Evolutionary conservation across 495 filamentous ascomycete species (phyloP), one percentile per base, ranked within the genome.

Genomic region (Coniosporium apollinis): DNA sequence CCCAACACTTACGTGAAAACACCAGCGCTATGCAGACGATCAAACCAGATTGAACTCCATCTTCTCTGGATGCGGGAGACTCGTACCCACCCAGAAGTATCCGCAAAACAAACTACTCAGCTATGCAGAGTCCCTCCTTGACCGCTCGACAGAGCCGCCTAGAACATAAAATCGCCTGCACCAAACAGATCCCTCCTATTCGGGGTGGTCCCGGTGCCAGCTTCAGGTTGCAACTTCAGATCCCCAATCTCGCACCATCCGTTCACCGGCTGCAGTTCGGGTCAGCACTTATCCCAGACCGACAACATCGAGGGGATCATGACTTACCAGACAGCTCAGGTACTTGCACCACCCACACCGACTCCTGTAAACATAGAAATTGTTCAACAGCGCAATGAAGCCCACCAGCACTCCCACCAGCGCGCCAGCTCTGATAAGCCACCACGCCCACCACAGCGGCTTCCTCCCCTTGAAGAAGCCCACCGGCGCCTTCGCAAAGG

Each of bases 371-470:
- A 68, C 73, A 57, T 94, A 96, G 53, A 97, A 97, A 57, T 94
- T 82, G 36, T 81, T 70, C 28, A 94, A 57, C 29, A 96, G 59
- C 25, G 92, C 52, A 45, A 94, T 82, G 47, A 94, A 89, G 3
- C 74, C 75, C 33, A 92, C 64, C 3, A 89, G 52, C 2, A 84
- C 75, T 10, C 71, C 70, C 5, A 91, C 69, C 36, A 96, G 57
- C n/a, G 78, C 78, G 5, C 67, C 83, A 6, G 71, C 79, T 7
- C 89, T 66, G 10, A 94, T 68, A 16, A 94, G 56, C 89, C 89
- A 97, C 86, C 91, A 97, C 7, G 60, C 78, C 89, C 89, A 97
- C 89, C 89, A 97, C 1, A 91, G 58, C 17, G 82, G 78, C 54
- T 87, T 92, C 4, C 89, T 67, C 15, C 82, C 83, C 52, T 81